These are phyloP conservation scores for Pigoraptor vietnamica DNA, from an alignment of 78 protist genomes.

Conservation along the genomic window DNA sequence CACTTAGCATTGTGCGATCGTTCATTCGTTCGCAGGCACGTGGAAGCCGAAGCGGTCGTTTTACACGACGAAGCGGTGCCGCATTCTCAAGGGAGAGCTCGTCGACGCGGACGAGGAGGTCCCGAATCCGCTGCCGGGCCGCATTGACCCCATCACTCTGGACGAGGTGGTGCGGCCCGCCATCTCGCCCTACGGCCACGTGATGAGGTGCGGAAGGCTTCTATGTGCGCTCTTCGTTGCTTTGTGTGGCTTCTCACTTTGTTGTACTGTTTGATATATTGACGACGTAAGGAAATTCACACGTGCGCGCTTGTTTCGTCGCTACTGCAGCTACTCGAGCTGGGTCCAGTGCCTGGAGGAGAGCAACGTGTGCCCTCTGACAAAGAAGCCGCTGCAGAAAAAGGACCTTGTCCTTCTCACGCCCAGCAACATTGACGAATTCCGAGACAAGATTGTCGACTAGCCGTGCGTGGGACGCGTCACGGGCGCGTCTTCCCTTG, in stretches of 20 bases:
- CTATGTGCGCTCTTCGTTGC: background rate
- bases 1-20: too few relatives aligned
- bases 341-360: slow-evolving; percentile 25
- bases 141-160: slow-evolving; percentile 41
- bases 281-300: too few relatives aligned
- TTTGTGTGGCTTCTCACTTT: background rate
- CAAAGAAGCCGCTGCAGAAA: slow-evolving; percentile 8
- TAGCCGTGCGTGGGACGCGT: too few relatives aligned
- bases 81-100: background rate
- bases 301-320: background rate
- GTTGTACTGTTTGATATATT: too few relatives aligned
- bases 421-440: slow-evolving; percentile 36
- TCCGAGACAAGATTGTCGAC: slow-evolving; percentile 9
- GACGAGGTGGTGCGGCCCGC: slow-evolving; percentile 39
- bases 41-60: background rate
- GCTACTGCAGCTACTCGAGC: slow-evolving; percentile 8
- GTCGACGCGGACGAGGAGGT: background rate
- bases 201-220: slow-evolving; percentile 12
- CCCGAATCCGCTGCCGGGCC: slow-evolving; percentile 46
- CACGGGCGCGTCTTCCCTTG: background rate
- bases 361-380: slow-evolving; percentile 34
- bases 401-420: slow-evolving; percentile 36
- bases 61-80: slow-evolving; percentile 17
- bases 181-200: slow-evolving; percentile 55
- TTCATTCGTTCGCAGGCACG: background rate